These are phyloP conservation scores for Coprinopsis cinerea DNA, from an alignment of 768 basidiomycete genomes.

Conservation along the genomic window DNA sequence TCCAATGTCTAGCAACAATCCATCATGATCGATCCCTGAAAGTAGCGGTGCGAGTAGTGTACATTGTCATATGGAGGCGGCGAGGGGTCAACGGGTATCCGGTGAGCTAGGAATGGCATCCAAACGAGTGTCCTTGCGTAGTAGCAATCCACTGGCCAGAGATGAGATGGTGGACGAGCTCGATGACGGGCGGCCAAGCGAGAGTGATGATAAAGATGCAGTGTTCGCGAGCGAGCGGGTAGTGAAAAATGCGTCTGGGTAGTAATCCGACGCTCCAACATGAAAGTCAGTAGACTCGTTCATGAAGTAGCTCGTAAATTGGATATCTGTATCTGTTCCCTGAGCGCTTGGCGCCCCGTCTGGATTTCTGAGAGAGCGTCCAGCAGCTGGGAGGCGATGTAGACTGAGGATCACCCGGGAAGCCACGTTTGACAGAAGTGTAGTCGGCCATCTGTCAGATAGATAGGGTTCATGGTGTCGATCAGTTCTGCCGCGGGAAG, in stretches of 20 bases:
- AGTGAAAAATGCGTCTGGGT: not conserved
- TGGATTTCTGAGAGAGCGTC: not conserved
- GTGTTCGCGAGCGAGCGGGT: not conserved
- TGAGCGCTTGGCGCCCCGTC: not conserved
- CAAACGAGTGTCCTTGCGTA: too few species aligned
- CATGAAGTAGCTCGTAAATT: slow-evolving; percentile 8
- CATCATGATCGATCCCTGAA: too few species aligned
- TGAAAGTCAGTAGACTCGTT: not conserved
- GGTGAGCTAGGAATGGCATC: too few species aligned
- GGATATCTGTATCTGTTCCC: slow-evolving; percentile 7
- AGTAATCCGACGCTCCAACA: not conserved
- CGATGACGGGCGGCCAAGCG: not conserved
- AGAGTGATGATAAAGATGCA: not conserved
- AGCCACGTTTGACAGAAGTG: slow-evolving; percentile 1
- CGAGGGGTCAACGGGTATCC: too few species aligned
- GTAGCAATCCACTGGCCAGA: too few species aligned
- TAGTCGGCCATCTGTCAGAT: slow-evolving; percentile 3
- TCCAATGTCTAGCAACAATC: too few species aligned
- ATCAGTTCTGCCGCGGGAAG: not conserved
- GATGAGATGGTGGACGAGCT: not conserved
- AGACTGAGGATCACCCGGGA: slow-evolving; percentile 8
- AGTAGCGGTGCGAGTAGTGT: too few species aligned
- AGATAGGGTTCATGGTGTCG: not conserved
- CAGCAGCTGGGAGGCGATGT: not conserved
- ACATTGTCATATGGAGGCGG: too few species aligned